Conservation (phyloP, 2,329 filamentous ascomycete genomes). For the Sclerotinia spermophila region DNA sequence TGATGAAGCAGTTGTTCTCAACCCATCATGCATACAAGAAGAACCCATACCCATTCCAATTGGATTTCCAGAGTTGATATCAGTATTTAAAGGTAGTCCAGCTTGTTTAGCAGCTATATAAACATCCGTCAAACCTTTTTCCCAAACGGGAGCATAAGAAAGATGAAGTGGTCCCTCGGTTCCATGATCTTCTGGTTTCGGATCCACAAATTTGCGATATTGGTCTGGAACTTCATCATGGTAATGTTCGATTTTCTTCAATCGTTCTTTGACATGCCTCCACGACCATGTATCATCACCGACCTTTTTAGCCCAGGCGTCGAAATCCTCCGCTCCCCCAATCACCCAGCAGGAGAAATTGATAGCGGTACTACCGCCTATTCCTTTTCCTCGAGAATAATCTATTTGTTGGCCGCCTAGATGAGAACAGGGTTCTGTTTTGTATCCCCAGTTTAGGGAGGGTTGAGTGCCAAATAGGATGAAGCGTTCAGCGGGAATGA, state of each 20-base stretch:
- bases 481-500: slow-evolving; percentile 54
- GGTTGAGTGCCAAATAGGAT: slow-evolving; percentile 42
- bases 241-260: slow-evolving; percentile 53
- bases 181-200: slow-evolving; percentile 48
- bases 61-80: slow-evolving; percentile 56
- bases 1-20: slow-evolving; percentile 50
- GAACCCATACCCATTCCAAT: slow-evolving; percentile 52
- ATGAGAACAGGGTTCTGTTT: slow-evolving; percentile 30
- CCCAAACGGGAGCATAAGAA: slow-evolving; percentile 47
- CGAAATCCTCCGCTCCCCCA: slow-evolving; percentile 57
- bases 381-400: slow-evolving; percentile 38
- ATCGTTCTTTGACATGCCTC: slow-evolving; percentile 49
- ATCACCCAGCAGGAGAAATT: slow-evolving; percentile 47
- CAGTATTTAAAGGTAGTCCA: slow-evolving; percentile 49
- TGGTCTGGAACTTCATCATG: slow-evolving; percentile 41
- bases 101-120: slow-evolving; percentile 48
- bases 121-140: slow-evolving; percentile 45
- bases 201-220: slow-evolving; percentile 45
- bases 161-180: slow-evolving; percentile 46
- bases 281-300: slow-evolving; percentile 55
- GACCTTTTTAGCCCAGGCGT: slow-evolving; percentile 55
- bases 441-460: slow-evolving; percentile 32
- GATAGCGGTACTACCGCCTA: slow-evolving; percentile 41
- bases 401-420: slow-evolving; percentile 31
- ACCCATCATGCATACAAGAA: slow-evolving; percentile 47